Conservation (phyloP, 2,329 filamentous ascomycete genomes). For the Diplodia scrobiculata region DNA sequence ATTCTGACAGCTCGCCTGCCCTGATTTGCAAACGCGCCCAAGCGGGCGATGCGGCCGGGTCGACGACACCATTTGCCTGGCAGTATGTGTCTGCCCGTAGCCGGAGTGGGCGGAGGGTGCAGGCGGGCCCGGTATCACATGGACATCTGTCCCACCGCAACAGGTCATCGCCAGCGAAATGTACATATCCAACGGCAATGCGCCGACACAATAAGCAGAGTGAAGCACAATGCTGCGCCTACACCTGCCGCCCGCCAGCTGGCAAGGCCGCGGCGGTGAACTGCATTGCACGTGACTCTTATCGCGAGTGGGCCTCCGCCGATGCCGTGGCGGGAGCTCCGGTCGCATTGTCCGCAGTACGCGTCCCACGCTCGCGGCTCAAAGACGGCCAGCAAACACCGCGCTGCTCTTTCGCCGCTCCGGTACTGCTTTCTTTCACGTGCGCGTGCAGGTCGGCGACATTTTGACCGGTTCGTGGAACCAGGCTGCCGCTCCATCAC, state of each 20-base stretch:
- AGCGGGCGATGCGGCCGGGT: background rate
- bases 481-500: constrained; percentile 1
- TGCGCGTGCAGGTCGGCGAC: background rate
- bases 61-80: background rate
- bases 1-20: background rate
- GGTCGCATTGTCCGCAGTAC: background rate
- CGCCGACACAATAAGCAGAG: background rate
- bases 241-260: background rate
- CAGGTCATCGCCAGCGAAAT: constrained; percentile 14
- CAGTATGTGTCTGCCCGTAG: background rate
- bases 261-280: background rate
- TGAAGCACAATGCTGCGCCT: constrained; percentile 18
- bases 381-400: background rate
- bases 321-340: background rate
- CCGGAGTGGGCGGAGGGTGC: background rate
- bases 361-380: background rate
- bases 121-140: background rate
- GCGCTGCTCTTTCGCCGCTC: background rate
- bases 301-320: background rate
- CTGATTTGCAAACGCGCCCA: background rate
- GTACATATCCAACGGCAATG: background rate
- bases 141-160: constrained; percentile 6
- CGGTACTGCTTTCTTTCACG: background rate
- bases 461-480: background rate
- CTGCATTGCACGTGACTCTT: constrained; percentile 14